Percentiles rank a stretch among this genome's conserved stretches.
Conservation (phyloP, 2,329 filamentous ascomycete genomes). For the Calonectria pteridis region DNA sequence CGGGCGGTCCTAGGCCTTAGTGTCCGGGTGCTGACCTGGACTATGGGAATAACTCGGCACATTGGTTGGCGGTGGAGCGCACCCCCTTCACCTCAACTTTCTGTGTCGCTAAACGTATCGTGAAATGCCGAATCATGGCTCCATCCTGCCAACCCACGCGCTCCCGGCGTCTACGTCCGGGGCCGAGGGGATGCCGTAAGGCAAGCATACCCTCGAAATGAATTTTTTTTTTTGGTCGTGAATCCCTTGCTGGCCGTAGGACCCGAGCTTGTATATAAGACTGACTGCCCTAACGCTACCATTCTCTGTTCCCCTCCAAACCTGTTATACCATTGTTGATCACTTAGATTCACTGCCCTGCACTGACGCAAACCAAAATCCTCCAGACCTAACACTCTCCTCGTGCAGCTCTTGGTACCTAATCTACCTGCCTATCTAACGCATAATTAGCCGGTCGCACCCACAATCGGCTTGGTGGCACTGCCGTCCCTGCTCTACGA, state of each 20-base stretch:
- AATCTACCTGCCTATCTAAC: conserved; percentile 9
- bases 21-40: neutral
- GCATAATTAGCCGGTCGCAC: neutral
- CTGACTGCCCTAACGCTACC: conserved; percentile 14
- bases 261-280: conserved; percentile 24
- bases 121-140: conserved; percentile 26
- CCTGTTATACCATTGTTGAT: conserved; percentile 14
- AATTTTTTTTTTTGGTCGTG: conserved; percentile 11
- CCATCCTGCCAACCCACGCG: conserved; percentile 15
- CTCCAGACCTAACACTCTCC: neutral
- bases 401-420: conserved; percentile 3
- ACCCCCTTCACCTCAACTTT: conserved; percentile 5
- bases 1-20: neutral
- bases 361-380: neutral
- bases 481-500: conserved; percentile 21
- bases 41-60: conserved; percentile 26
- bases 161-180: conserved; percentile 16
- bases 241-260: conserved; percentile 16
- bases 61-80: conserved; percentile 12
- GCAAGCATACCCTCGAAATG: conserved; percentile 12
- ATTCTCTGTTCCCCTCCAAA: neutral
- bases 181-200: conserved; percentile 21
- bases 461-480: conserved; percentile 17
- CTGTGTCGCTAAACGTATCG: conserved; percentile 11
- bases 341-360: conserved; percentile 14